These are phyloP conservation scores for Clarireedia hainanense DNA, from an alignment of 2,329 filamentous ascomycete species.

Conservation along the genomic window DNA sequence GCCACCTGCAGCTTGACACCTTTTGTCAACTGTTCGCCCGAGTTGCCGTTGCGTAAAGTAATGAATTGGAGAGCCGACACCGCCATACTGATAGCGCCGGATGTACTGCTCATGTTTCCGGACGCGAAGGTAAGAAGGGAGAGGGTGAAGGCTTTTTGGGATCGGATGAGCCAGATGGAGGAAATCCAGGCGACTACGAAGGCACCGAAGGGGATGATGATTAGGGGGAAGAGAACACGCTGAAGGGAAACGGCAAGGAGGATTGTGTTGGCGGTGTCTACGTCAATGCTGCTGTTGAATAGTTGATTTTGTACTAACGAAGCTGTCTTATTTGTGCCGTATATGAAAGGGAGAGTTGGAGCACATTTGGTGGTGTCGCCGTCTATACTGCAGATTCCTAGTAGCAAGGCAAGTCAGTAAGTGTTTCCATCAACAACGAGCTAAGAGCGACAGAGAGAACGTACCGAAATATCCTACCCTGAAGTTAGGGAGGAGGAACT, in stretches of 20 bases:
- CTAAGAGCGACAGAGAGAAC: too few species aligned
- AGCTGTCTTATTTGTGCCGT: background rate
- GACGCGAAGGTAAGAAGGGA: background rate
- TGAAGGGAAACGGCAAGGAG: background rate
- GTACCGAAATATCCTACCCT: too few species aligned
- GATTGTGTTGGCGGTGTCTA: background rate
- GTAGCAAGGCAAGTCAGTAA: too few species aligned
- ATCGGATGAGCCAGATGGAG: background rate
- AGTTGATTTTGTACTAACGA: background rate
- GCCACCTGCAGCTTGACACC: too few species aligned
- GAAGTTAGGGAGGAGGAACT: too few species aligned
- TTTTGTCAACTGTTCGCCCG: too few species aligned
- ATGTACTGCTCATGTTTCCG: background rate
- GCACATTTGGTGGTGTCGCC: background rate
- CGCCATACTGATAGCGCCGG: too few species aligned
- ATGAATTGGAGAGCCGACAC: too few species aligned
- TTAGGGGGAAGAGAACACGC: background rate
- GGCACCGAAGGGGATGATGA: background rate
- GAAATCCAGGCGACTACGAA: background rate
- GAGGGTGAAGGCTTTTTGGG: background rate
- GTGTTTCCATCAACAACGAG: too few species aligned
- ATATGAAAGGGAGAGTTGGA: background rate
- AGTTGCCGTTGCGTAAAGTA: too few species aligned
- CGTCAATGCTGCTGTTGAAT: background rate
- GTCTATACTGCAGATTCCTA: too few species aligned